phyloP scores from a whole-genome alignment of 768 basidiomycete species.

The Pisolithus orientalis region DNA sequence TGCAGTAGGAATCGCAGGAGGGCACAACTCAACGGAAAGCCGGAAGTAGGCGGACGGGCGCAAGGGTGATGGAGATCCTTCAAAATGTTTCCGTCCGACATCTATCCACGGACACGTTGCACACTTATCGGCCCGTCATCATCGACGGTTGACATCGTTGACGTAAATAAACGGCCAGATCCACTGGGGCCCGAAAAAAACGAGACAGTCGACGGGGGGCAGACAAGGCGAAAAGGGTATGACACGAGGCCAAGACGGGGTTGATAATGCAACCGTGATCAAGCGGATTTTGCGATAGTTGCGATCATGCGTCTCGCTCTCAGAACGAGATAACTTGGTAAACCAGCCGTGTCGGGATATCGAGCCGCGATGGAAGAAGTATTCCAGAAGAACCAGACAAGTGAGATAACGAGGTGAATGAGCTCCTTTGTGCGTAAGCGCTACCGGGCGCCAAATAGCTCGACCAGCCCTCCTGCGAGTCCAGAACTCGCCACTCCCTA shows the following conservation, averaged over 20 bases:
- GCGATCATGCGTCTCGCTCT: constrained; percentile 10
- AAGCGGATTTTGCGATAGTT: background rate
- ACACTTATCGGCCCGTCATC: constrained; percentile 7
- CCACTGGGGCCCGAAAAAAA: constrained; percentile 11
- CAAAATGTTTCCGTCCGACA: background rate
- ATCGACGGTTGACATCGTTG: constrained; percentile 18
- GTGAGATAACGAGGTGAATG: constrained; percentile 15
- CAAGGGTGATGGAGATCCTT: background rate
- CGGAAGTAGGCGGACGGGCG: constrained; percentile 1
- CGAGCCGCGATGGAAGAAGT: constrained; percentile 18
- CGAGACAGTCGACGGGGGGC: constrained; percentile 13
- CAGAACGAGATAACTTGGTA: constrained; percentile 29
- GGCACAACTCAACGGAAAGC: background rate
- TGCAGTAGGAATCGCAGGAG: no score
- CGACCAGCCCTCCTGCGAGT: constrained; percentile 19
- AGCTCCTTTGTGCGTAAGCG: constrained; percentile 13
- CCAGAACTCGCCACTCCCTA: constrained; percentile 13
- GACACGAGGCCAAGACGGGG: constrained; percentile 40
- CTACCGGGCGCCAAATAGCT: constrained; percentile 26
- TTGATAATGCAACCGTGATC: constrained; percentile 22
- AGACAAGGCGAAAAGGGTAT: constrained; percentile 21
- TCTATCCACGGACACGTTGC: background rate
- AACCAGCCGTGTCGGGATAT: constrained; percentile 28
- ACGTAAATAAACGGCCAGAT: constrained; percentile 18
- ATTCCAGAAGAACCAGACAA: background rate